Evolutionary conservation across 2,329 filamentous ascomycete genomes (phyloP).

Genomic region (Calcarisporium arbuscula): DNA sequence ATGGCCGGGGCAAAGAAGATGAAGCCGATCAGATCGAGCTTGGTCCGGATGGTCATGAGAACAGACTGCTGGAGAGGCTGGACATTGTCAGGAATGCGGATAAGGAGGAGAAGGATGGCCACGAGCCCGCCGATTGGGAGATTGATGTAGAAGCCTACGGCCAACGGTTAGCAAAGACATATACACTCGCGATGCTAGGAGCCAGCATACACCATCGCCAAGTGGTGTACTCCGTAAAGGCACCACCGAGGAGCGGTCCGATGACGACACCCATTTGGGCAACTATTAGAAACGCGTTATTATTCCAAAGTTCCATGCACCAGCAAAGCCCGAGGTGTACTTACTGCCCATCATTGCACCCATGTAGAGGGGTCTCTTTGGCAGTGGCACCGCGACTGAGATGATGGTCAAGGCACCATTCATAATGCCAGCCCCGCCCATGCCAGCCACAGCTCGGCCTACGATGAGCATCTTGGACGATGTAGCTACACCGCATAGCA

Average conservation of each 20-base stretch:
- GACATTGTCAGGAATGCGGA: constrained; percentile 3
- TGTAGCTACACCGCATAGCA: constrained; percentile 34
- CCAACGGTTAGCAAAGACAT: neutral
- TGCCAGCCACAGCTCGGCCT: constrained; percentile 39
- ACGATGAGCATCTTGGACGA: constrained; percentile 35
- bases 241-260: constrained; percentile 17
- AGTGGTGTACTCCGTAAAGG: constrained; percentile 17
- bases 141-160: constrained; percentile 17
- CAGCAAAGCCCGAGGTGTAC: constrained; percentile 16
- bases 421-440: constrained; percentile 36
- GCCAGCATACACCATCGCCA: constrained; percentile 22
- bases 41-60: constrained; percentile 32
- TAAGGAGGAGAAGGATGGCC: constrained; percentile 18
- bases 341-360: constrained; percentile 15
- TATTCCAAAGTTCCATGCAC: constrained; percentile 9
- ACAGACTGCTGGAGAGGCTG: constrained; percentile 20
- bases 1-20: constrained; percentile 22
- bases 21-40: constrained; percentile 24
- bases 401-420: constrained; percentile 38
- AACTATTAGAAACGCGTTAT: too few relatives aligned
- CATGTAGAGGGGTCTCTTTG: constrained; percentile 15
- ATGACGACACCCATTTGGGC: constrained; percentile 10
- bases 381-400: constrained; percentile 24
- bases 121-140: constrained; percentile 16
- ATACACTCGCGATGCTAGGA: neutral